Conservation (phyloP, 1,284 basidiomycete species). For the Melampsora americana region DNA sequence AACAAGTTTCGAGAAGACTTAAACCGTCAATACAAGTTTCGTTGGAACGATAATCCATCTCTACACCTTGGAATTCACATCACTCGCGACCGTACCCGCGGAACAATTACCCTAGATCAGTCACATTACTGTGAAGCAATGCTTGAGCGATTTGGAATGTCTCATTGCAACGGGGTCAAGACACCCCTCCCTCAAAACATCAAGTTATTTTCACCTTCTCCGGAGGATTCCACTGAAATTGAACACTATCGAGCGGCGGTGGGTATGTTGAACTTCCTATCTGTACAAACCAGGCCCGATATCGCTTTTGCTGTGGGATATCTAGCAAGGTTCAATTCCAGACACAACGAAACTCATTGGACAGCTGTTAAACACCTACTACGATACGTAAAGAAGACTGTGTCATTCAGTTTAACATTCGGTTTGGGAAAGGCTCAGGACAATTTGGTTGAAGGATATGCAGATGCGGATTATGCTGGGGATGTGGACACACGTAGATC, state of each 20-base stretch:
- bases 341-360: no score
- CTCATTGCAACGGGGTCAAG: not conserved
- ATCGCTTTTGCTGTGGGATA: no score
- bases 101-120: not conserved
- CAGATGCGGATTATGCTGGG: no score
- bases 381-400: not conserved
- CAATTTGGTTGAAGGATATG: not conserved
- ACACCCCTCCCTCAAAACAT: no score
- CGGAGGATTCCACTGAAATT: not conserved
- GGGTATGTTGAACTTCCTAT: no score
- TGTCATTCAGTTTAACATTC: not conserved
- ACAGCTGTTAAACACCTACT: not conserved
- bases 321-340: no score
- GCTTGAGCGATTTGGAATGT: not conserved
- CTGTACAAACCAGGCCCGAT: no score
- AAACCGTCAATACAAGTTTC: not conserved
- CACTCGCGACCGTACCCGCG: not conserved
- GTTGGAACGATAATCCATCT: constrained; percentile 14
- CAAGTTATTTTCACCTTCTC: not conserved
- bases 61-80: not conserved
- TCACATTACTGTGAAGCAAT: not conserved
- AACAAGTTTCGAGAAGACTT: not conserved
- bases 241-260: not conserved
- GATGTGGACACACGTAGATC: not conserved
- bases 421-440: not conserved